Percentiles rank a stretch among this genome's conserved stretches.
Evolutionary conservation across 108 stramenopile genomes (phyloP).

Genomic region (Bacterosira constricta): DNA sequence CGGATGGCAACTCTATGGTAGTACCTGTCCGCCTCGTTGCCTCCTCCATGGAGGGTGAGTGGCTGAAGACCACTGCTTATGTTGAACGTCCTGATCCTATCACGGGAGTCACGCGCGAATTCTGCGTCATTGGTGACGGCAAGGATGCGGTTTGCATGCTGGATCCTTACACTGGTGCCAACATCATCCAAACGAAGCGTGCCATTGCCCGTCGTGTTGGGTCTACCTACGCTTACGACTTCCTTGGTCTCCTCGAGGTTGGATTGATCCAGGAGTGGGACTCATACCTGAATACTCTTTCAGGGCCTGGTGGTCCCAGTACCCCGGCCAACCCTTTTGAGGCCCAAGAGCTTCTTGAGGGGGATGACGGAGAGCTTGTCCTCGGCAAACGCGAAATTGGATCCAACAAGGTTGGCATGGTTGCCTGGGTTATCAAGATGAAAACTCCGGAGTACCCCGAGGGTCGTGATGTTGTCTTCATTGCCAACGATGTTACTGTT

Average conservation of each 20-base stretch:
- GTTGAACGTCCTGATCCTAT: conserved; percentile 92
- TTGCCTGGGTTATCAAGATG: conserved; percentile 91
- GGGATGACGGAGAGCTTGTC: conserved; percentile 72
- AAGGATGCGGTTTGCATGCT: conserved; percentile 83
- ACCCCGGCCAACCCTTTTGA: conserved; percentile 77
- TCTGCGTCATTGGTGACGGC: conserved; percentile 80
- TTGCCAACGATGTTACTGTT: conserved; percentile 98
- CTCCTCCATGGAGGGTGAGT: conserved; percentile 93
- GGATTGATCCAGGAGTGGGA: conserved; percentile 86
- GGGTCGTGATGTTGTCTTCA: conserved; percentile 95
- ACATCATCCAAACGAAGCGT: conserved; percentile 93
- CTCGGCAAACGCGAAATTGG: conserved; percentile 85
- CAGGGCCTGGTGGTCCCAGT: conserved; percentile 36
- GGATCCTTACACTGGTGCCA: conserved; percentile 90
- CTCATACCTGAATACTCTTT: conserved; percentile 58
- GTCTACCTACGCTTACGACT: conserved; percentile 97
- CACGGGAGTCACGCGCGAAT: conserved; percentile 92
- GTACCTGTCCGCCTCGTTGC: conserved; percentile 93
- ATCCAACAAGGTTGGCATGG: conserved; percentile 97
- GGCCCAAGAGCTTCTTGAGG: conserved; percentile 80
- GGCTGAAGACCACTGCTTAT: conserved; percentile 91
- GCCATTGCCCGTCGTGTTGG: conserved; percentile 96
- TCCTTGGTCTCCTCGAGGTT: conserved; percentile 96
- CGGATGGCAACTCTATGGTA: conserved; percentile 65
- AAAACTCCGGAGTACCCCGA: conserved; percentile 98